A percentile compares a stretch with the other conserved stretches of the same genome.
phyloP scores from a whole-genome alignment of 768 basidiomycete species.

The Termitomyces sp. region DNA sequence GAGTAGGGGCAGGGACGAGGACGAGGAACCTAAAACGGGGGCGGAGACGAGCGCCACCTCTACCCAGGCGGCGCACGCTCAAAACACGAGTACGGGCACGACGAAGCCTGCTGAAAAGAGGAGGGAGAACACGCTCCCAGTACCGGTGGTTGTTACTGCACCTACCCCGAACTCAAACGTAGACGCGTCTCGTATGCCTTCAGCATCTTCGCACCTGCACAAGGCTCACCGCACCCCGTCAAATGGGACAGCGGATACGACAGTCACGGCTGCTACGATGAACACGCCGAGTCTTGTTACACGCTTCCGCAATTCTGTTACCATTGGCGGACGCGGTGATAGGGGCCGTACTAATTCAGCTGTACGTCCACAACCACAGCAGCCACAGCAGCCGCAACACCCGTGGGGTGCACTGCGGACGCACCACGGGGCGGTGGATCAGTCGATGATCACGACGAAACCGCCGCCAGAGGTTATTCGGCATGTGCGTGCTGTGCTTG shows the following conservation, averaged over 20 bases:
- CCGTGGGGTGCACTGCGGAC: slow-evolving; percentile 59
- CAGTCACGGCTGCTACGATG: slow-evolving; percentile 21
- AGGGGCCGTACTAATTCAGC: slow-evolving; percentile 24
- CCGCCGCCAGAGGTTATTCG: slow-evolving; percentile 85
- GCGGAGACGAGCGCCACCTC: slow-evolving; percentile 22
- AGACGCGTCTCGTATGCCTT: slow-evolving; percentile 19
- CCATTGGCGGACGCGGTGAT: slow-evolving; percentile 31
- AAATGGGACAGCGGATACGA: slow-evolving; percentile 36
- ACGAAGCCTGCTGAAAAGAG: slow-evolving; percentile 1
- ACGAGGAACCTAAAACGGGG: slow-evolving; percentile 7
- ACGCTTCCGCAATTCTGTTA: slow-evolving; percentile 49
- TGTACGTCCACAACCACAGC: slow-evolving; percentile 12
- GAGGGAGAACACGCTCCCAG: slow-evolving; percentile 21
- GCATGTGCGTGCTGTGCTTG: slow-evolving; percentile 76
- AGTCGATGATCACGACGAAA: slow-evolving; percentile 80
- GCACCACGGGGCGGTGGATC: slow-evolving; percentile 92
- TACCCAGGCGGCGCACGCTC: slow-evolving; percentile 24
- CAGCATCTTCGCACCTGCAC: slow-evolving; percentile 20
- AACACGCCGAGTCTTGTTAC: slow-evolving; percentile 40
- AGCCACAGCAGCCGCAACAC: slow-evolving; percentile 5
- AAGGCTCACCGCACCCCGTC: slow-evolving; percentile 40
- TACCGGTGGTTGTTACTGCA: slow-evolving; percentile 39
- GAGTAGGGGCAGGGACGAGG: slow-evolving; percentile 40
- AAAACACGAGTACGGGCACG: background rate
- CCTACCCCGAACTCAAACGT: slow-evolving; percentile 22